Conservation (phyloP, 2,329 filamentous ascomycete genomes). For the Diaporthe sp. region DNA sequence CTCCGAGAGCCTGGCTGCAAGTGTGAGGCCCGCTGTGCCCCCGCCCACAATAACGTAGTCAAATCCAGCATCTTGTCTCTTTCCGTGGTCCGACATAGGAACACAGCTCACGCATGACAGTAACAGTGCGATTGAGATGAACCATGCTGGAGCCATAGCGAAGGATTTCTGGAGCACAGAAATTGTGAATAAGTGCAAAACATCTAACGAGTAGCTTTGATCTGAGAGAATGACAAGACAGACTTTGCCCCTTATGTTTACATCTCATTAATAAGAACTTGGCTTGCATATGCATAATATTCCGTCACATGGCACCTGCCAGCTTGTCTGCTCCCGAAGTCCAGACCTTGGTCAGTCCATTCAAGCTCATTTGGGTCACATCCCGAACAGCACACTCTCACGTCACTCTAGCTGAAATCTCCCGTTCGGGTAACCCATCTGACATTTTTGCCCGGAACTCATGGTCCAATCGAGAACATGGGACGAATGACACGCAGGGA, state of each 20-base stretch:
- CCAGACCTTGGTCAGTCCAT: neutral
- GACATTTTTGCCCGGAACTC: neutral
- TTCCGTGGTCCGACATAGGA: neutral
- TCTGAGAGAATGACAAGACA: neutral
- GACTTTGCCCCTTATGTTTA: neutral
- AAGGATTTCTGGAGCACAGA: neutral
- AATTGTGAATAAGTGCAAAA: neutral
- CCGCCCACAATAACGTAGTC: constrained; percentile 17
- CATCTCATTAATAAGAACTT: neutral
- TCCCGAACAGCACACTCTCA: neutral
- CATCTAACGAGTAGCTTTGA: neutral
- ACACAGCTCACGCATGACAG: neutral
- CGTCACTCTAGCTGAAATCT: neutral
- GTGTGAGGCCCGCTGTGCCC: constrained; percentile 16
- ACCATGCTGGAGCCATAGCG: neutral
- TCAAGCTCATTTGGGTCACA: neutral
- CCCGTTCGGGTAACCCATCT: neutral
- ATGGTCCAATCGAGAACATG: neutral
- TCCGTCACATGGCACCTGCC: neutral
- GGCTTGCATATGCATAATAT: neutral
- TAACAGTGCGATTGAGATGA: neutral
- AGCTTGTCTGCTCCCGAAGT: neutral
- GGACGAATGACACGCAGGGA: neutral
- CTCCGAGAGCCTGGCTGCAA: neutral
- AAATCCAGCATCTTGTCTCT: constrained; percentile 10